A percentile compares a stretch with the other conserved stretches of the same genome.
Evolutionary conservation across 306 rosid genomes (phyloP).

Genomic region (Cercis canadensis): DNA sequence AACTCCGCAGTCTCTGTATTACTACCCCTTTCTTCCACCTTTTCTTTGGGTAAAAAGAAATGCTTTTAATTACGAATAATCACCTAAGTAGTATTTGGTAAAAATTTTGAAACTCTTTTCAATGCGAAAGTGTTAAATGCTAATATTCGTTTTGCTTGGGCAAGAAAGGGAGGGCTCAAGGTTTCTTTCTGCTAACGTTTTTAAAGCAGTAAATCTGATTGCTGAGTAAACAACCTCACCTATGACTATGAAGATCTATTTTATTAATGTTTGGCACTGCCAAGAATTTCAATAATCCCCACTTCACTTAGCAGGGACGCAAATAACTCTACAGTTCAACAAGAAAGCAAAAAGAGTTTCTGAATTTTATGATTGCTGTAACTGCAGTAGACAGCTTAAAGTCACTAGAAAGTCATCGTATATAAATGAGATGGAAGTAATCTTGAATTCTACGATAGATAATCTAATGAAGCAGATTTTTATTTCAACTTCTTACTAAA

Average conservation of each 20-base stretch:
- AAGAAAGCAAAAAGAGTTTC: constrained; percentile 5
- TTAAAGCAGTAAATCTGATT: no score
- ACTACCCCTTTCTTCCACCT: constrained; percentile 4
- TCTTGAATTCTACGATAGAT: constrained; percentile 18
- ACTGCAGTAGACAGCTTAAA: background rate
- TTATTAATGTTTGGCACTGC: background rate
- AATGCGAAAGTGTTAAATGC: no score
- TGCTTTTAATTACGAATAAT: constrained; percentile 9
- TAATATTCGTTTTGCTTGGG: no score
- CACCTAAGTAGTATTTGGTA: constrained; percentile 1
- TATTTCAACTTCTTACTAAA: constrained; percentile 75
- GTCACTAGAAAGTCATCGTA: constrained; percentile 1
- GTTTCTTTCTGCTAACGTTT: no score
- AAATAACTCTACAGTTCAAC: constrained; percentile 16
- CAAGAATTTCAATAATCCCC: constrained; percentile 8
- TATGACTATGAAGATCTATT: no score
- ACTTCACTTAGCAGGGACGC: constrained; percentile 14
- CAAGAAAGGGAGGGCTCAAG: no score
- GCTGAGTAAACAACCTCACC: no score
- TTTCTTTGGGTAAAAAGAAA: constrained; percentile 1
- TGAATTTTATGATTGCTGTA: constrained; percentile 11
- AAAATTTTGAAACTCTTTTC: background rate
- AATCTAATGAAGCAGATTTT: constrained; percentile 21
- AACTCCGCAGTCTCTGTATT: constrained; percentile 10
- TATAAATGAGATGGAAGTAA: constrained; percentile 21